Percentiles rank a stretch among this genome's conserved stretches.
phyloP scores from a whole-genome alignment of 164 flowering plant genomes.

The Nelumbo lutea region DNA sequence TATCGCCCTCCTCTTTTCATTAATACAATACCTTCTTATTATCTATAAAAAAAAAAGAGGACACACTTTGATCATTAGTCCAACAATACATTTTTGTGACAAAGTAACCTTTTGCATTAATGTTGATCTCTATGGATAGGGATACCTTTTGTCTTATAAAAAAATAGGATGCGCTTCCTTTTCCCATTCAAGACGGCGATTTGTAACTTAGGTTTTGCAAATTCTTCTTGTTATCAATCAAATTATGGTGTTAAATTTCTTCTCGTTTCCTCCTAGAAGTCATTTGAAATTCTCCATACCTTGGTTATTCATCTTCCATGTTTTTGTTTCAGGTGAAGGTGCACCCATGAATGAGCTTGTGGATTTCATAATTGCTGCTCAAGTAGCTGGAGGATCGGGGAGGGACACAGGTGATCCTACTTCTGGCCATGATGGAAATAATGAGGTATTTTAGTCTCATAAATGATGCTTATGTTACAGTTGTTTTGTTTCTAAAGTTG shows the following conservation, averaged over 20 bases:
- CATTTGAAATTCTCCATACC: background rate
- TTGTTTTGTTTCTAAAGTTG: background rate
- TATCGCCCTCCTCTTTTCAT: too few relatives aligned
- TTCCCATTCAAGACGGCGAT: background rate
- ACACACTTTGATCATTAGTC: too few relatives aligned
- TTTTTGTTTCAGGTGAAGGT: slow-evolving; percentile 46
- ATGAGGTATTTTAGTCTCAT: slow-evolving; percentile 28
- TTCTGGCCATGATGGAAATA: slow-evolving; percentile 16
- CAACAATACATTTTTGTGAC: too few relatives aligned
- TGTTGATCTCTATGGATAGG: too few relatives aligned
- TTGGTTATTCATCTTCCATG: slow-evolving; percentile 7
- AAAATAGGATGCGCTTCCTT: background rate
- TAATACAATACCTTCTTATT: too few relatives aligned
- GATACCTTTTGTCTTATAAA: too few relatives aligned
- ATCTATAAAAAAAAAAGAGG: too few relatives aligned
- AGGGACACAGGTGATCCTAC: slow-evolving; percentile 20
- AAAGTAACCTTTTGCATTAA: too few relatives aligned
- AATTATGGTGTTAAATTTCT: background rate
- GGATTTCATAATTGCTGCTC: slow-evolving; percentile 73
- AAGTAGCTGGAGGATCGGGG: slow-evolving; percentile 40
- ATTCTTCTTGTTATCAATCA: background rate
- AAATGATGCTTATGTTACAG: background rate
- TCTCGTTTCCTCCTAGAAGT: background rate
- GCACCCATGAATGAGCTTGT: slow-evolving; percentile 58
- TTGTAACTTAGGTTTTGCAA: background rate